Evolutionary conservation across 192 early-diverging fungal species (phyloP).

Genomic region (Diversispora eburnea): DNA sequence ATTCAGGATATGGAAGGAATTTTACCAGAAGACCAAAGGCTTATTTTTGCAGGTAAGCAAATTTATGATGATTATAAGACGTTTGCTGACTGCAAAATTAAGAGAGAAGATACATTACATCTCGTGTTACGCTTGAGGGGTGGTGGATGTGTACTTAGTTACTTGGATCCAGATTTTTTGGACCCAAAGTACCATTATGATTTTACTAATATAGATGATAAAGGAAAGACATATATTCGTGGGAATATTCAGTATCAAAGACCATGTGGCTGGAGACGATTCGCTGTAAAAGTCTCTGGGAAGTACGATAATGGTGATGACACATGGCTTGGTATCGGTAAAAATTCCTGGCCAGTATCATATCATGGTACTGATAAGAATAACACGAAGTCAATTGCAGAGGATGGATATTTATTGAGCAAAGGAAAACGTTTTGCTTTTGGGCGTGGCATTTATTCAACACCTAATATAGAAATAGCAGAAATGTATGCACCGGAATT

Average conservation of each 20-base stretch:
- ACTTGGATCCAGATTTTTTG: background rate
- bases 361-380: slow-evolving; percentile 24
- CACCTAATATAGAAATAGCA: slow-evolving; percentile 16
- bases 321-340: slow-evolving; percentile 10
- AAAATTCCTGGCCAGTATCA: slow-evolving; percentile 6
- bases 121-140: slow-evolving; percentile 64
- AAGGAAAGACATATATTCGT: background rate
- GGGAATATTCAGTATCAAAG: slow-evolving; percentile 3
- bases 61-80: slow-evolving; percentile 62
- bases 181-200: slow-evolving; percentile 14
- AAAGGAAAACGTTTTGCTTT: slow-evolving; percentile 22
- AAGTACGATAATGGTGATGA: slow-evolving; percentile 16
- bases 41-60: slow-evolving; percentile 71
- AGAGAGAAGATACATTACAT: slow-evolving; percentile 64
- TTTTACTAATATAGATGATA: slow-evolving; percentile 19
- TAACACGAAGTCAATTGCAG: slow-evolving; percentile 20
- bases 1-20: slow-evolving; percentile 76
- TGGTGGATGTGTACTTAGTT: slow-evolving; percentile 32
- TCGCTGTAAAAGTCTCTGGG: slow-evolving; percentile 10
- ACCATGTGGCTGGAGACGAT: slow-evolving; percentile 22
- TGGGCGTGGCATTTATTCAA: slow-evolving; percentile 24
- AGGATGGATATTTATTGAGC: slow-evolving; percentile 10
- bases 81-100: slow-evolving; percentile 68
- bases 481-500: slow-evolving; percentile 4
- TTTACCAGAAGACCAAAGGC: slow-evolving; percentile 64